These are phyloP conservation scores for Suillus cothurnatus DNA, from an alignment of 768 basidiomycete species.

Conservation along the genomic window DNA sequence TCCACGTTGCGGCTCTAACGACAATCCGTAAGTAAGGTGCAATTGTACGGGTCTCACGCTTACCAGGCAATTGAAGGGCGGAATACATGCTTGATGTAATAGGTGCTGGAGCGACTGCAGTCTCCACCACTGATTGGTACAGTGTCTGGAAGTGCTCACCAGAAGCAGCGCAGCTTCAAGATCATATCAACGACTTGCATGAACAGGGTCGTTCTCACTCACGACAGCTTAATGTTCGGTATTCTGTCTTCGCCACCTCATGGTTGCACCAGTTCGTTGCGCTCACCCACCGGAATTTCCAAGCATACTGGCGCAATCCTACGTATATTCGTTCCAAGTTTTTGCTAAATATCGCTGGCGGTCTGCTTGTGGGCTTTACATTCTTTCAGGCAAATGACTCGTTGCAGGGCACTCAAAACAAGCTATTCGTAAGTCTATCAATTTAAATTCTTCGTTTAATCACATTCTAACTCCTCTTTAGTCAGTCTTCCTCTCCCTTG, in stretches of 20 bases:
- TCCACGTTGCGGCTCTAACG: conserved; percentile 56
- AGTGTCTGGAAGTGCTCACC: conserved; percentile 57
- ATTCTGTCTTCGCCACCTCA: conserved; percentile 52
- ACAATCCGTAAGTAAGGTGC: conserved; percentile 55
- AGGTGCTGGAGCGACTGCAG: conserved; percentile 72
- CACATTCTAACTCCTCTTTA: conserved; percentile 19
- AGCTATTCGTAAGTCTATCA: conserved; percentile 54
- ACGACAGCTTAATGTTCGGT: conserved; percentile 36
- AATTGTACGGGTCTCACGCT: conserved; percentile 49
- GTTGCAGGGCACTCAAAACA: conserved; percentile 63
- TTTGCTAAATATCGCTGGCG: conserved; percentile 52
- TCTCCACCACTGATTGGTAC: conserved; percentile 59
- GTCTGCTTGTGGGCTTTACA: conserved; percentile 64
- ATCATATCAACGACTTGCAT: conserved; percentile 50
- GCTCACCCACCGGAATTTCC: conserved; percentile 46
- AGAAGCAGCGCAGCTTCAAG: conserved; percentile 39
- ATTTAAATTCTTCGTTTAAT: conserved; percentile 2
- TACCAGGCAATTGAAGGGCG: conserved; percentile 41
- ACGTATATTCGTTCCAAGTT: conserved; percentile 64
- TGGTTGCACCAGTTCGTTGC: conserved; percentile 51
- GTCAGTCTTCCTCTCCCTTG: conserved; percentile 59
- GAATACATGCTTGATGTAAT: conserved; percentile 75
- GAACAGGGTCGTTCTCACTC: conserved; percentile 46
- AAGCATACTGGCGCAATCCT: conserved; percentile 57
- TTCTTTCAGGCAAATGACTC: conserved; percentile 58